A percentile compares a stretch with the other conserved stretches of the same genome.
Conservation (phyloP, 2,329 filamentous ascomycete genomes). For the Fusarium sp. region DNA sequence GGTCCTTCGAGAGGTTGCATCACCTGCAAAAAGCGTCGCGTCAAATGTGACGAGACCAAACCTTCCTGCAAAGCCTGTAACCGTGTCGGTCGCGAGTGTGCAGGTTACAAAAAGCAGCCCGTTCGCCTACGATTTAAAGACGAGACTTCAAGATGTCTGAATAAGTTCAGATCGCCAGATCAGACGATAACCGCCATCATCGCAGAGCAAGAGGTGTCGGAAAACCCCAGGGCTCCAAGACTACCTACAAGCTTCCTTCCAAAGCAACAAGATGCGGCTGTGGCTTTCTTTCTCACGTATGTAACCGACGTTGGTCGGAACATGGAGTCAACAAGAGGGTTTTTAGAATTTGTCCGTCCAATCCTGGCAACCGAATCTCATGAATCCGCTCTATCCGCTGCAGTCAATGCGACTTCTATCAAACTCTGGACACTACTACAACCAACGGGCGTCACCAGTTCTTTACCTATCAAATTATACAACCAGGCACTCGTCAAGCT, state of each 20-base stretch:
- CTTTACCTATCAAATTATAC: background rate
- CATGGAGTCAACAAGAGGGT: conserved; percentile 25
- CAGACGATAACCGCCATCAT: rapidly evolving
- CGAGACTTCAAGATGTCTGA: background rate
- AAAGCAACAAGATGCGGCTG: conserved; percentile 7
- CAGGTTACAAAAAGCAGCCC: conserved; percentile 11
- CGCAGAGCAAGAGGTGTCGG: rapidly evolving
- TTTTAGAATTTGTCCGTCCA: conserved; percentile 28
- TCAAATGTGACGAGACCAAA: conserved; percentile 31
- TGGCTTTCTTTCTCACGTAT: conserved; percentile 30
- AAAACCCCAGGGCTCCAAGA: background rate
- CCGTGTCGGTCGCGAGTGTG: conserved; percentile 23
- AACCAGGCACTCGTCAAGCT: conserved; percentile 6
- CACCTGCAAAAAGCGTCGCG: conserved; percentile 29
- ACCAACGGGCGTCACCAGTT: rapidly evolving
- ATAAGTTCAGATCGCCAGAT: rapidly evolving
- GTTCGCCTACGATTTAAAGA: conserved; percentile 13
- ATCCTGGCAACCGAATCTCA: background rate
- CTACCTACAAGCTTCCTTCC: background rate
- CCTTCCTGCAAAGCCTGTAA: conserved; percentile 21
- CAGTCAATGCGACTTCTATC: conserved; percentile 7
- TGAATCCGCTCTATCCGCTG: conserved; percentile 7
- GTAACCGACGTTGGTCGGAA: conserved; percentile 22
- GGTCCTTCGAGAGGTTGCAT: conserved; percentile 26
- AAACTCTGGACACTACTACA: conserved; percentile 19